A percentile compares a stretch with the other conserved stretches of the same genome.
phyloP scores from a whole-genome alignment of 2,329 filamentous ascomycete species.

The Aspergillus fructus region DNA sequence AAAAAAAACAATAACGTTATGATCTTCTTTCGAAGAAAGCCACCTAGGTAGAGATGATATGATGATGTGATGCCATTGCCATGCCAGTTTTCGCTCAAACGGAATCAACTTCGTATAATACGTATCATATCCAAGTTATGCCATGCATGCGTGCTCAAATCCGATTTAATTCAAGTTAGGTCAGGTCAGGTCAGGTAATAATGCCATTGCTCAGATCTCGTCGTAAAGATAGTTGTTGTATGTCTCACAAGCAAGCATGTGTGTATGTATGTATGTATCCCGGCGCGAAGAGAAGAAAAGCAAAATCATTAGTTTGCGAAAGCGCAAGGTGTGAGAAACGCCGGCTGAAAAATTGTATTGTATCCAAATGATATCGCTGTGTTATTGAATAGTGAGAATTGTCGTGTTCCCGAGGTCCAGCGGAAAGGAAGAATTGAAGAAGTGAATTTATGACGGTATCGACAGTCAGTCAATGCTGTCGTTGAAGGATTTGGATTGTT shows the following conservation, averaged over 20 bases:
- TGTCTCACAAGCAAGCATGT: not conserved
- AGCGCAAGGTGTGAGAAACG: constrained; percentile 12
- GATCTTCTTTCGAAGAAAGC: not conserved
- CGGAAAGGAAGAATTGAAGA: not conserved
- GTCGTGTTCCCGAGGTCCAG: constrained; percentile 9
- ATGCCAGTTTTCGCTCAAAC: constrained; percentile 4
- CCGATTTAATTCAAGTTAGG: not conserved
- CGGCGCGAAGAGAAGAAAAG: not conserved
- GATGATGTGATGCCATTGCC: constrained; percentile 4
- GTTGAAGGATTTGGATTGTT: constrained; percentile 28
- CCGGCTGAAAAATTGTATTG: constrained; percentile 18
- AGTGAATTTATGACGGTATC: not conserved
- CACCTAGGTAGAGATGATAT: not conserved
- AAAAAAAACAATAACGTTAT: not conserved
- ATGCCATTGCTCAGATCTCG: constrained; percentile 9
- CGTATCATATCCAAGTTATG: constrained; percentile 9
- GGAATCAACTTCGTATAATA: constrained; percentile 7
- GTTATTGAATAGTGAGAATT: constrained; percentile 20
- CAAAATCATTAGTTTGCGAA: constrained; percentile 1
- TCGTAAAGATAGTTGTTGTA: constrained; percentile 5
- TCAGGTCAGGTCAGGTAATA: not conserved
- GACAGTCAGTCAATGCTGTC: constrained; percentile 31
- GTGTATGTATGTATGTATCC: not conserved
- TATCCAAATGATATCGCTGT: constrained; percentile 23
- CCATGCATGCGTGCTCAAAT: constrained; percentile 5